These are phyloP conservation scores for Rosellinia necatrix DNA, from an alignment of 2,329 filamentous ascomycete species.

Conservation along the genomic window DNA sequence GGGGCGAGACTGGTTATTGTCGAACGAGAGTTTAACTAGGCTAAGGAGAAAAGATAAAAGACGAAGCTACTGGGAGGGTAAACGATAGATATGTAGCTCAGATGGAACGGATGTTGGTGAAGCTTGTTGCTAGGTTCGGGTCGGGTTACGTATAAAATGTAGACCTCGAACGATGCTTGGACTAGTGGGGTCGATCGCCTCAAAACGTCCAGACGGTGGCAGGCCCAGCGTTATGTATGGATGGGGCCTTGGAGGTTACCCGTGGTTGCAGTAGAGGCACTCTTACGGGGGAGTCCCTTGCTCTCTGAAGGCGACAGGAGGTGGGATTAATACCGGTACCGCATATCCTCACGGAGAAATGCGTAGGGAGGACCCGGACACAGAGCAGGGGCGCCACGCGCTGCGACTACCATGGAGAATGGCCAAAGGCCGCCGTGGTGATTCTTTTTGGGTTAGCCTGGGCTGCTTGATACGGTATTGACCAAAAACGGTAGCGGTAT, in stretches of 20 bases:
- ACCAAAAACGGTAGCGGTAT: slow-evolving; percentile 47
- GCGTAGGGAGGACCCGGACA: slow-evolving; percentile 51
- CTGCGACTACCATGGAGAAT: slow-evolving; percentile 32
- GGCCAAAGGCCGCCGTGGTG: slow-evolving; percentile 37
- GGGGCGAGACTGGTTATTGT: neutral
- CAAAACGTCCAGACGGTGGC: slow-evolving; percentile 46
- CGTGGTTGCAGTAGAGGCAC: slow-evolving; percentile 48
- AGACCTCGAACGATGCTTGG: slow-evolving; percentile 45
- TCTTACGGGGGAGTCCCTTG: slow-evolving; percentile 46
- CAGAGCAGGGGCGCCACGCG: slow-evolving; percentile 49
- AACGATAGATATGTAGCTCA: slow-evolving; percentile 31
- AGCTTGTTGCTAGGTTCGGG: slow-evolving; percentile 33
- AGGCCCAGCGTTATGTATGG: slow-evolving; percentile 49
- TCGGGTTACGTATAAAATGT: slow-evolving; percentile 45
- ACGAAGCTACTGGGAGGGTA: slow-evolving; percentile 13
- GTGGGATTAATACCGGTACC: slow-evolving; percentile 54
- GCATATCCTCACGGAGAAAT: slow-evolving; percentile 51
- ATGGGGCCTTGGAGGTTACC: slow-evolving; percentile 46
- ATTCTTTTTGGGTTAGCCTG: slow-evolving; percentile 37
- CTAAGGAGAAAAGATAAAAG: slow-evolving; percentile 9
- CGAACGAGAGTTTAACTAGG: slow-evolving; percentile 11
- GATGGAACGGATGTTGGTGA: slow-evolving; percentile 26
- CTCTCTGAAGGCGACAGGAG: slow-evolving; percentile 49
- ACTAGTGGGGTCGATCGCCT: slow-evolving; percentile 48
- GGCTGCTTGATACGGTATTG: slow-evolving; percentile 44